Evolutionary conservation across 306 rosid species (phyloP).

Genomic region (Pterocarpus macrocarpus): DNA sequence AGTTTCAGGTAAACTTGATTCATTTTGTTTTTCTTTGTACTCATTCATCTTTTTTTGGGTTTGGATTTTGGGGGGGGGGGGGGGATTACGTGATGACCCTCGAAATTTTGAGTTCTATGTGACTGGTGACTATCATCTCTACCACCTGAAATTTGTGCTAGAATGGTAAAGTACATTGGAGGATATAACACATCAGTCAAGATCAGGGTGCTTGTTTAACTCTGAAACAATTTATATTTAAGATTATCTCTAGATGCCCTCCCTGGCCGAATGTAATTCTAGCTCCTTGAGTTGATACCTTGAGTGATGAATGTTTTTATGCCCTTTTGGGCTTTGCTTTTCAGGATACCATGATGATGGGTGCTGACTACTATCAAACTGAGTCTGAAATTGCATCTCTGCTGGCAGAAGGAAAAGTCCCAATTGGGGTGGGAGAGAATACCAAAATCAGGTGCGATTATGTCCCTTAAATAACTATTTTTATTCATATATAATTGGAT

Average conservation of each 20-base stretch:
- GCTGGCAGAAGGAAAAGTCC: slow-evolving; percentile 86
- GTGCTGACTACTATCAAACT: slow-evolving; percentile 98
- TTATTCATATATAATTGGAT: neutral
- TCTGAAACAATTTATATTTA: neutral
- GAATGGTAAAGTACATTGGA: neutral
- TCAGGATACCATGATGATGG: slow-evolving; percentile 99
- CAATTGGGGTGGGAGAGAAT: slow-evolving; percentile 94
- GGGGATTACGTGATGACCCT: neutral
- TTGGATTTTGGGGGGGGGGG: too few relatives aligned
- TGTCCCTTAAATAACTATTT: slow-evolving; percentile 28
- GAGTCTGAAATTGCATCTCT: slow-evolving; percentile 87
- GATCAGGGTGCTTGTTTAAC: neutral
- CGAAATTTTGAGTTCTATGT: neutral
- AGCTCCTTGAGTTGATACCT: slow-evolving; percentile 21
- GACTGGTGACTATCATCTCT: neutral
- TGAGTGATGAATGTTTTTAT: slow-evolving; percentile 34
- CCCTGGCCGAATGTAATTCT: neutral
- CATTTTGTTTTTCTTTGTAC: neutral
- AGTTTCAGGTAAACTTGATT: slow-evolving; percentile 67
- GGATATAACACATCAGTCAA: neutral
- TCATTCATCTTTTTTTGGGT: neutral
- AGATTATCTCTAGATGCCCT: neutral
- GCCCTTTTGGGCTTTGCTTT: slow-evolving; percentile 42
- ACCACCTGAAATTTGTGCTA: neutral
- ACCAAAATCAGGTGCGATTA: slow-evolving; percentile 83